These are phyloP conservation scores for Brassica rapa DNA, from an alignment of 345 rosid genomes.

Conservation along the genomic window DNA sequence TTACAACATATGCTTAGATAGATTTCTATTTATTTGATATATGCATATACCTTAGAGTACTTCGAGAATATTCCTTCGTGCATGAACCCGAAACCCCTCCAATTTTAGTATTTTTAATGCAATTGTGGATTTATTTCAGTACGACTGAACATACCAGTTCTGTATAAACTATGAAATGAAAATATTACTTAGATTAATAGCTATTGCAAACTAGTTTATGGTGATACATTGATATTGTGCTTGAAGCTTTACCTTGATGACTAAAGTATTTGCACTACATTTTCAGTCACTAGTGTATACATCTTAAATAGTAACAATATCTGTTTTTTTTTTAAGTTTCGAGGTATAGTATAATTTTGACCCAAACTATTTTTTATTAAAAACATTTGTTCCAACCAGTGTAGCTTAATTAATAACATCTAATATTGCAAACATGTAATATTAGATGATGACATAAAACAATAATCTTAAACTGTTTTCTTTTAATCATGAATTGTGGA, in stretches of 20 bases:
- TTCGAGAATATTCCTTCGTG: conserved; percentile 17
- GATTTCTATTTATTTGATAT: neutral
- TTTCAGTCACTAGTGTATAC: neutral
- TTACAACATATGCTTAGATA: neutral
- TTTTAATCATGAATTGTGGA: no score
- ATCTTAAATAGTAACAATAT: neutral
- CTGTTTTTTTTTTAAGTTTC: neutral
- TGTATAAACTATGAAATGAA: neutral
- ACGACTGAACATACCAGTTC: neutral
- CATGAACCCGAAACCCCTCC: conserved; percentile 14
- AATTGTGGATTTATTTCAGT: neutral
- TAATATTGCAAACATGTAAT: neutral
- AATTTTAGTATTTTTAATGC: conserved; percentile 1
- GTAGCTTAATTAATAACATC: neutral
- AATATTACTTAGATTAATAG: neutral
- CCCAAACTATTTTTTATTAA: neutral
- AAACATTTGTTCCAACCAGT: neutral
- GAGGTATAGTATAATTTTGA: neutral
- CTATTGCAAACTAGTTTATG: neutral
- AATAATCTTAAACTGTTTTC: no score
- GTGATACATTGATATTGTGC: neutral
- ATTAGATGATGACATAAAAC: no score
- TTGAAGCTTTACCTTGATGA: neutral
- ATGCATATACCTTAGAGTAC: conserved; percentile 10
- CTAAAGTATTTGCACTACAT: neutral